Percentiles rank a stretch among this genome's conserved stretches.
Evolutionary conservation across 106 monocot species (phyloP).

Genomic region (Platanthera guangdongensis): DNA sequence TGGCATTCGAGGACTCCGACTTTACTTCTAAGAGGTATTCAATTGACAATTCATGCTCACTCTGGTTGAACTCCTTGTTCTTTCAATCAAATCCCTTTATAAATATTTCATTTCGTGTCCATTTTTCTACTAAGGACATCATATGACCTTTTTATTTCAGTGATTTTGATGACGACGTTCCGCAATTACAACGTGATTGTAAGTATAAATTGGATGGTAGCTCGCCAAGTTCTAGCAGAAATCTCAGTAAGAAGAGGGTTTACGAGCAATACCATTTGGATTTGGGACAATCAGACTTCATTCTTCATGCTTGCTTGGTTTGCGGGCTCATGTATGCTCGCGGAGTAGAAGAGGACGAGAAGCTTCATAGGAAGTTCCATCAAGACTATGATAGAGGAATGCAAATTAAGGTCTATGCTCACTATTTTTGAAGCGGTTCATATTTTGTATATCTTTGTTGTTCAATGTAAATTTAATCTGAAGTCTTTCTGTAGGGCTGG

Average conservation of each 20-base stretch:
- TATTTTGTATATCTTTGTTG: no score
- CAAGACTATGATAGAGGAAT: slow-evolving; percentile 53
- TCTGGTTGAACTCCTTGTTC: no score
- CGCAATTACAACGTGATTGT: neutral
- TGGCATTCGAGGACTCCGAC: no score
- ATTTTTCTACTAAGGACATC: neutral
- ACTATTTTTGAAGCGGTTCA: no score
- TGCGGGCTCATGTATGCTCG: slow-evolving; percentile 64
- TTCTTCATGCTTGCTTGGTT: slow-evolving; percentile 41
- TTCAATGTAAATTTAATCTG: no score
- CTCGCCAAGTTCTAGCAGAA: neutral
- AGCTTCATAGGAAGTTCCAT: slow-evolving; percentile 62
- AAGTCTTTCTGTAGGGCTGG: no score
- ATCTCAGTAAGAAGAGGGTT: slow-evolving; percentile 30
- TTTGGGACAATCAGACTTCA: slow-evolving; percentile 60
- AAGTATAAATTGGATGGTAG: neutral
- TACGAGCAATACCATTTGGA: slow-evolving; percentile 61
- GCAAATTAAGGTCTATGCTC: slow-evolving; percentile 51
- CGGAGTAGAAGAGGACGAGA: slow-evolving; percentile 69
- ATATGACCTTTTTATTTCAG: neutral
- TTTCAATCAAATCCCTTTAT: no score
- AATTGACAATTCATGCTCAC: no score
- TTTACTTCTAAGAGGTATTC: no score
- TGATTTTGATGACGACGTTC: neutral
- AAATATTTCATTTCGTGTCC: neutral